Base-by-base conservation (phyloP, 1,284 basidiomycete genomes). In the Stygiomarasmius scandens region DNA sequence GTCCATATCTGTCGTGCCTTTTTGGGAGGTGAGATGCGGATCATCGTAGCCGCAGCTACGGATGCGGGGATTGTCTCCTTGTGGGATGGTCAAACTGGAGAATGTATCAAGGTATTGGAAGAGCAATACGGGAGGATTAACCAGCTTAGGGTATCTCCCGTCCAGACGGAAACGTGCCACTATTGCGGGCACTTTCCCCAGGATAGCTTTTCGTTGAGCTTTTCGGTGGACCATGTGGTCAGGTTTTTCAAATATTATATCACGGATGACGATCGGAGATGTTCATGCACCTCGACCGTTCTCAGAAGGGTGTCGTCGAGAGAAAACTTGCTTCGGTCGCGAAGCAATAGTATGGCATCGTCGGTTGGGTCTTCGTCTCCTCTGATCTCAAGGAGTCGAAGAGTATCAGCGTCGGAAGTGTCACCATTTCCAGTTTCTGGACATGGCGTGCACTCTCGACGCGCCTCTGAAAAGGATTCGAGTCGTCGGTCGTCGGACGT, bases 391-490 rank as follows among this genome's bases (percentile, higher is more conserved):
- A 78, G 82, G 49, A 75, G 79, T 32, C 74, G 83, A 53, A 58
- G 77, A 22, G 64, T 73, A 2, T 76, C 82, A 5, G 71, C 77
- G 2, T 74, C 77, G 22, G 83, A 85, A 55, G 66, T 74, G 1
- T 72, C 78, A 6, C 75, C 81, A 20, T 92, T 90, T 66, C 91
- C 90, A 14, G 80, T 91, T 25, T 92, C 91, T 14, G 87, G 79
- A 4, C 91, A 93, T 65, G 90, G 91, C 9, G 77, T 87, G 22
- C 86, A 91, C 63, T 86, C 87, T 32, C 81, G 87, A 41, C 79
- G 87, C 47, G 79, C 79, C 19, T 87, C 87, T 3, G 88, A 90
- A 64, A 87, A 86, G 69, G 86, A 87, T 48, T 64, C 68, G 5
- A 66, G 74, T 1, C 77, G 85, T 22, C 78, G 85, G 41, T 75